Percentiles rank a stretch among this genome's conserved stretches.
These are phyloP conservation scores for Russula compacta DNA, from an alignment of 768 basidiomycete species.

Conservation along the genomic window DNA sequence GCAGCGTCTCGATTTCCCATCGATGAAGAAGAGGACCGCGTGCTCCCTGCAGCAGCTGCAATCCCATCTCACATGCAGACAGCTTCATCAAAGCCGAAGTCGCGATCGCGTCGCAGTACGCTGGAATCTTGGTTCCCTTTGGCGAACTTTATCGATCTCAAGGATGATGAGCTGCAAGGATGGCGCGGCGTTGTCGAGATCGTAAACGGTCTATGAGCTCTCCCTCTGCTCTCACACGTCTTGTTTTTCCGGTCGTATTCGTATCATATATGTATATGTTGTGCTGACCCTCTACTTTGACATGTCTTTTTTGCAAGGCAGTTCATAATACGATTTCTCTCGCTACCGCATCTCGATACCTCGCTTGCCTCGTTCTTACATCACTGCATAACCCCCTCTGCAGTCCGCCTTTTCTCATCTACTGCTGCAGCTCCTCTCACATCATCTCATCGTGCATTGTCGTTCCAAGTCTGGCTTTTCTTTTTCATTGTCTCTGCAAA, in stretches of 20 bases:
- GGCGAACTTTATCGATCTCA: conserved; percentile 57
- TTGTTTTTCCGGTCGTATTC: neutral
- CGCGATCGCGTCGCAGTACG: conserved; percentile 34
- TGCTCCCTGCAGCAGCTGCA: neutral
- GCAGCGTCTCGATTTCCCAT: neutral
- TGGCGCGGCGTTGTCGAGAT: conserved; percentile 64
- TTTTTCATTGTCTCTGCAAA: neutral
- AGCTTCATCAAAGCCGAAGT: conserved; percentile 17
- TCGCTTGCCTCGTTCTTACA: neutral
- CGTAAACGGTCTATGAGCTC: conserved; percentile 12
- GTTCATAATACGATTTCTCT: neutral
- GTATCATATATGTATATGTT: neutral
- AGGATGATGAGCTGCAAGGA: conserved; percentile 37
- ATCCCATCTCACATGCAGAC: neutral
- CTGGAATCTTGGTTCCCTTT: conserved; percentile 46
- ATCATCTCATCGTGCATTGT: neutral
- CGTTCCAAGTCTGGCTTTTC: neutral
- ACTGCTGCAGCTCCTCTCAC: neutral
- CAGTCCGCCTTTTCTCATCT: conserved; percentile 3
- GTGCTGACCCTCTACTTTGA: neutral
- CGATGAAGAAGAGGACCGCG: conserved; percentile 17
- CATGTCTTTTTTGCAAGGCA: neutral
- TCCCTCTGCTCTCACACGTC: too few species aligned
- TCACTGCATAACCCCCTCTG: neutral
- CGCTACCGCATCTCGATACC: neutral